Evolutionary conservation across 176 grass and related monocot species (phyloP), one percentile per base, ranked within the genome.

Genomic region (Cocos nucifera): DNA sequence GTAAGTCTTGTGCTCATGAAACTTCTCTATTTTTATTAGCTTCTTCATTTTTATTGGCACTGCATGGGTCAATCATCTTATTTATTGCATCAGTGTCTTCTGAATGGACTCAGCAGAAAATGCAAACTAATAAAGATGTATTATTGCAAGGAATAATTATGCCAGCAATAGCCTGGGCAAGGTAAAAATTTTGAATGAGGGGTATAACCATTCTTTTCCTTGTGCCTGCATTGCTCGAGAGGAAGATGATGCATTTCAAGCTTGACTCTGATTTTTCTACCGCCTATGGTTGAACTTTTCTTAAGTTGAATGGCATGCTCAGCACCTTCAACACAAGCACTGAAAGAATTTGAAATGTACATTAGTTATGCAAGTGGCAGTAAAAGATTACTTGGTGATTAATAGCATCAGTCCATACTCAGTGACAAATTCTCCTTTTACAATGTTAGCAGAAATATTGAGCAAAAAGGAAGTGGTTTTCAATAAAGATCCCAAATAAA

Each of bases 201-300:
- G 27, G 7, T 39, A 21, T 85, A 82, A 98, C 93, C 71, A 25
- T 70, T 80, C 67, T 85, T 81, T 23, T 64, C 73, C 78, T 91
- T 88, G 49, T 69, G 63, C 71, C 56, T 51, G 28, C 84, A 81
- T 51, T 98, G 77, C 73, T 91, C 75, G 29, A 82, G 57, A 50
- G 87, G 66, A 75, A 82, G 75, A 80, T 81, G 79, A 39, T 80
- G 77, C 59, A 78, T 91, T 51, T 87, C 93, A 56, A 88, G 81
- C 72, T 91, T 88, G 32, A 88, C 84, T 73, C 76, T 87, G 32
- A 98, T 98, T 78, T 88, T 98, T 67, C 93, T 88, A 78, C 87
- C 73, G 70, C 77, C 71, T 50, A 92, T 63, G 39, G 63, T 30
- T 26, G 69, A 79, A 49, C 79, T 81, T 70, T 86, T 88, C 77